Evolutionary conservation across 768 basidiomycete genomes (phyloP).

Genomic region (Xanthoconium stramineum): DNA sequence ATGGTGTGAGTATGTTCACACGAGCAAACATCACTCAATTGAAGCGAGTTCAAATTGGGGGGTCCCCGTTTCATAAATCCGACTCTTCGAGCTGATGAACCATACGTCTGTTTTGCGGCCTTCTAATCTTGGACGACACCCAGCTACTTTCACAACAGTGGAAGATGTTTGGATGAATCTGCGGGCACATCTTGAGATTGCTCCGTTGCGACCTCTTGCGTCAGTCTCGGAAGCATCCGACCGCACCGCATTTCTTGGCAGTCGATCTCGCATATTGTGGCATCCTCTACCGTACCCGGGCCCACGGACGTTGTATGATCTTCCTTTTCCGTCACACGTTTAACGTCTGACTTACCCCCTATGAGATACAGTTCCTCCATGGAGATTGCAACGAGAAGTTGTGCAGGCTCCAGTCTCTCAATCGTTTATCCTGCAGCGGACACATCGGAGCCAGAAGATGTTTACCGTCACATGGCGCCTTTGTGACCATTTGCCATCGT

Average conservation of each 20-base stretch:
- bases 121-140: no score
- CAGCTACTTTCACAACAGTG: no score
- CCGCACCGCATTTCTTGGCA: conserved; percentile 23
- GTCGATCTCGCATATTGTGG: conserved; percentile 27
- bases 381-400: background rate
- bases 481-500: background rate
- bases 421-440: background rate
- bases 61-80: no score
- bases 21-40: no score
- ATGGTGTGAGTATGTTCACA: no score
- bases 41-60: no score
- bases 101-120: no score
- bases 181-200: no score
- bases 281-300: conserved; percentile 23
- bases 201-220: no score
- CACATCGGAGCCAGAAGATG: background rate
- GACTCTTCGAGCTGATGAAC: no score
- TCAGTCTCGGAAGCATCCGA: background rate
- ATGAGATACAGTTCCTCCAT: background rate
- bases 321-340: background rate
- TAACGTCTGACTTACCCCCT: background rate
- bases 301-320: conserved; percentile 11
- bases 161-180: no score
- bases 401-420: background rate
- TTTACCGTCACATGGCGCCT: background rate